Conservation (phyloP, 2,329 filamentous ascomycete species). For the Fusarium palustre region DNA sequence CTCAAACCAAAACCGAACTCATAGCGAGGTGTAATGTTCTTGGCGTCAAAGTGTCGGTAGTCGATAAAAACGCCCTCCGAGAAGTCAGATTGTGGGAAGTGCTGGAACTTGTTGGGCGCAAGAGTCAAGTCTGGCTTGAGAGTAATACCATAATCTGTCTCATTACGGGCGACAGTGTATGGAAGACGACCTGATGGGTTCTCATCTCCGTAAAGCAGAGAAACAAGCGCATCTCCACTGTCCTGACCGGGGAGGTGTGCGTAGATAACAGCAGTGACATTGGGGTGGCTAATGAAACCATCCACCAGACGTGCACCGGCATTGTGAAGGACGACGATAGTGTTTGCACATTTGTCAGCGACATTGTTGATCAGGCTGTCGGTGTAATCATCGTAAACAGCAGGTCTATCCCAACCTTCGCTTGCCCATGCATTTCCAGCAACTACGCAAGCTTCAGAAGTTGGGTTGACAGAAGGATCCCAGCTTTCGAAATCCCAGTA, state of each 20-base stretch:
- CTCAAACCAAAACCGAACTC: conserved; percentile 82
- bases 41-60: conserved; percentile 80
- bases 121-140: conserved; percentile 8
- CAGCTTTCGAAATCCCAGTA: conserved; percentile 23
- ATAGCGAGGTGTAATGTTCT: conserved; percentile 71
- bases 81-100: conserved; percentile 13
- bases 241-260: conserved; percentile 76
- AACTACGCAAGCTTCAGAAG: conserved; percentile 75
- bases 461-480: not conserved
- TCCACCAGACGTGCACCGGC: conserved; percentile 64
- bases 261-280: conserved; percentile 72
- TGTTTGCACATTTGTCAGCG: conserved; percentile 70
- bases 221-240: conserved; percentile 65
- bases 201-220: conserved; percentile 69
- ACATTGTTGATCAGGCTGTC: conserved; percentile 70
- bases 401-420: conserved; percentile 77
- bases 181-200: conserved; percentile 68
- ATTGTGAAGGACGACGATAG: conserved; percentile 73
- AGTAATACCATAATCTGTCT: conserved; percentile 34
- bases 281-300: conserved; percentile 70
- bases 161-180: conserved; percentile 69
- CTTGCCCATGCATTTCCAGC: conserved; percentile 84
- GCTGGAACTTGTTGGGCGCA: not conserved
- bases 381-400: conserved; percentile 75
- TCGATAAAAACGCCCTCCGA: conserved; percentile 54